Percentiles rank a stretch among this genome's conserved stretches.
Evolutionary conservation across 129 eudicot species (phyloP).

Genomic region (Pseudognaphalium luteoalbum): DNA sequence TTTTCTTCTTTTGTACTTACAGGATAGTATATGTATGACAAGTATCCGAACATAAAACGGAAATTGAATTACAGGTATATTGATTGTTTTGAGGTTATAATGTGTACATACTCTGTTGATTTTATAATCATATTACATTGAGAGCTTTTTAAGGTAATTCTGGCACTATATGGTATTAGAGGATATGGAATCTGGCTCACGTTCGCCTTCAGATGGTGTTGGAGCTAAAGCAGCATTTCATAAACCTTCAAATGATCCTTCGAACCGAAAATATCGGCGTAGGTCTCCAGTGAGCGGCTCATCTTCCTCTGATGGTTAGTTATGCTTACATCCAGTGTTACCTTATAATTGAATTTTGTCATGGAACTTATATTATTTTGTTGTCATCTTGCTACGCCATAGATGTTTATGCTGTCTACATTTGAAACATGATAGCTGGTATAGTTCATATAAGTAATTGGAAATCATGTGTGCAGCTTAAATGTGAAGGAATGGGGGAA

Average conservation of each 20-base stretch:
- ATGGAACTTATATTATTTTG: neutral
- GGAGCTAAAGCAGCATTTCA: slow-evolving; percentile 59
- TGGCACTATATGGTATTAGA: slow-evolving; percentile 28
- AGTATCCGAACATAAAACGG: slow-evolving; percentile 8
- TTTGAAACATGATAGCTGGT: neutral
- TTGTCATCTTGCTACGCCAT: neutral
- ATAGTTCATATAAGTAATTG: neutral
- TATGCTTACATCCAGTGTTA: neutral
- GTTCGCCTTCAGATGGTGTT: slow-evolving; percentile 40
- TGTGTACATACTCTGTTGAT: neutral
- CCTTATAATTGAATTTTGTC: neutral
- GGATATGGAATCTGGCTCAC: slow-evolving; percentile 60
- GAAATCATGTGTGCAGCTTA: neutral
- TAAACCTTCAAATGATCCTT: slow-evolving; percentile 79
- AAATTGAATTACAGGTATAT: slow-evolving; percentile 22
- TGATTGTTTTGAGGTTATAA: neutral
- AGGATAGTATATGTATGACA: slow-evolving; percentile 12
- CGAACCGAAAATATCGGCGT: slow-evolving; percentile 70
- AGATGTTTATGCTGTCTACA: neutral
- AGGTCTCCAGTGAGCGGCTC: slow-evolving; percentile 69
- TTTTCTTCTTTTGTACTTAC: no score
- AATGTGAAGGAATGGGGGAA: neutral
- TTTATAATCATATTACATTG: neutral
- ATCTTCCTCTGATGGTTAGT: slow-evolving; percentile 71
- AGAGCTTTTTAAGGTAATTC: neutral